phyloP scores from a whole-genome alignment of 2,329 filamentous ascomycete genomes.

The Dissoconium aciculare region DNA sequence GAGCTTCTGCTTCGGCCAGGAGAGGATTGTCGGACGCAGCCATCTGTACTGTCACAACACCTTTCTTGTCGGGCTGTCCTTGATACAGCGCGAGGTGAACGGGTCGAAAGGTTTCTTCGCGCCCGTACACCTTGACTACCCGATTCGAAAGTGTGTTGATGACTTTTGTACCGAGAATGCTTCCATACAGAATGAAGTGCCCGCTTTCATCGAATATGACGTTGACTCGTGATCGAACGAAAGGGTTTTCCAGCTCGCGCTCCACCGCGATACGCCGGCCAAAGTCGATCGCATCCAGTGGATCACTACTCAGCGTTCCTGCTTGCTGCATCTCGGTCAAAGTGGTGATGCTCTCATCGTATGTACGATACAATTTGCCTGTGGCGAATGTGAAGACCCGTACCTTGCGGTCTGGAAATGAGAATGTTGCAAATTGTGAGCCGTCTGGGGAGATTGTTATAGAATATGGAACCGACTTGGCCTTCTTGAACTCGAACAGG shows the following conservation, averaged over 20 bases:
- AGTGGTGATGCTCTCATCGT: conserved; percentile 83
- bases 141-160: conserved; percentile 92
- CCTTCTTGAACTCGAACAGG: conserved; percentile 91
- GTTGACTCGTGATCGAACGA: conserved; percentile 57
- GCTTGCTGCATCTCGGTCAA: conserved; percentile 92
- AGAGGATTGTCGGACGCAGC: conserved; percentile 88
- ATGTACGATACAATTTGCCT: conserved; percentile 77
- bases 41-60: conserved; percentile 88
- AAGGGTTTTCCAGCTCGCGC: conserved; percentile 61
- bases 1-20: conserved; percentile 75
- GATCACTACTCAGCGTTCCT: conserved; percentile 58
- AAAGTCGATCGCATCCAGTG: conserved; percentile 82
- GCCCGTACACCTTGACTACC: conserved; percentile 77
- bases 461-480: conserved; percentile 69
- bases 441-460: conserved; percentile 77
- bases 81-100: conserved; percentile 81
- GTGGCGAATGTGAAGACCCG: conserved; percentile 85
- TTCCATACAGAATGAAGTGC: conserved; percentile 88
- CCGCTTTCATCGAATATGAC: conserved; percentile 92
- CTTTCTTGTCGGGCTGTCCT: conserved; percentile 87
- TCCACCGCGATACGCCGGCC: conserved; percentile 76
- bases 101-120: conserved; percentile 74
- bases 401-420: conserved; percentile 84
- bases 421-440: conserved; percentile 73
- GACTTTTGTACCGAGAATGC: conserved; percentile 82